Percentiles rank a stretch among this genome's conserved stretches.
These are phyloP conservation scores for Lyophyllum atratum DNA, from an alignment of 768 basidiomycete species.

Conservation along the genomic window DNA sequence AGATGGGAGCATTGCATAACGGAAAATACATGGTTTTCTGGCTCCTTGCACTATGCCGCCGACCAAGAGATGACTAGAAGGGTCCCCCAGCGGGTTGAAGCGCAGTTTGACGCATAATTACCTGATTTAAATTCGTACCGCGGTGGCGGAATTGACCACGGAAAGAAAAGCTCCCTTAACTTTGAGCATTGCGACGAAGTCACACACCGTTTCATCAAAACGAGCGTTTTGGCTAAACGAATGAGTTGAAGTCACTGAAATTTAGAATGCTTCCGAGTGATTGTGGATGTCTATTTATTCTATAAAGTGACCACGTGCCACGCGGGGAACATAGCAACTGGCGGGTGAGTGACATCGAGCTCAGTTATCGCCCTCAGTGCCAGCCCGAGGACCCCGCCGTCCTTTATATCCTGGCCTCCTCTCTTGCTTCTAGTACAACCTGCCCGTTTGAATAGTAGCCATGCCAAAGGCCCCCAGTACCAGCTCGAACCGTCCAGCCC, in stretches of 20 bases:
- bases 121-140: no score
- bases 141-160: no score
- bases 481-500: conserved; percentile 55
- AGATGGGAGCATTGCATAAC: no score
- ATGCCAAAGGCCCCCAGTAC: conserved; percentile 71
- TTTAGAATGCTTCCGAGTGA: neutral
- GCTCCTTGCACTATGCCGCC: no score
- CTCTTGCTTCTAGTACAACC: neutral
- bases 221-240: no score
- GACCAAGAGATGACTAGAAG: neutral
- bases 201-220: no score
- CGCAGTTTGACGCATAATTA: no score
- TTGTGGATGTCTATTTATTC: conserved; percentile 4
- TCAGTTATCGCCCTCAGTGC: conserved; percentile 8
- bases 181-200: no score
- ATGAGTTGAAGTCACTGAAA: no score
- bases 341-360: neutral
- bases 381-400: conserved; percentile 15
- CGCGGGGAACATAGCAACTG: conserved; percentile 5
- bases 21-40: no score
- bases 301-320: neutral
- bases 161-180: no score
- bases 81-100: no score
- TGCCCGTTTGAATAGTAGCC: neutral
- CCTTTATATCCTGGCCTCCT: neutral